phyloP scores from a whole-genome alignment of 176 grass and related monocot genomes.

The Aegilops bicornis region DNA sequence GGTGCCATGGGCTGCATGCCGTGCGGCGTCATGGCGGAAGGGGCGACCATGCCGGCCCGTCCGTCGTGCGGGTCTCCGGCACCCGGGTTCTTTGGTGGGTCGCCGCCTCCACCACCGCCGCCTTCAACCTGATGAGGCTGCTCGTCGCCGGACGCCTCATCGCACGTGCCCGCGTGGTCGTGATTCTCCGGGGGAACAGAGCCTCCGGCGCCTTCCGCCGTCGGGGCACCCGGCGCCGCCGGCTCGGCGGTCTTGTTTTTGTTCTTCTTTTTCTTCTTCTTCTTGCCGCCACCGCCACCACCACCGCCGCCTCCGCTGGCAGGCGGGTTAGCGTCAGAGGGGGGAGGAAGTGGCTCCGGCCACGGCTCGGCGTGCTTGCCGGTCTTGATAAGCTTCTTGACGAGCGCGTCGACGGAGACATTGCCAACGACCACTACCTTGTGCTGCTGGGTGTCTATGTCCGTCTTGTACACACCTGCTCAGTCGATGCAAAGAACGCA shows the following conservation, averaged over 20 bases:
- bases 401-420: constrained; percentile 66
- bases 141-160: constrained; percentile 44
- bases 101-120: background rate
- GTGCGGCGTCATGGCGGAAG: constrained; percentile 31
- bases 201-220: background rate
- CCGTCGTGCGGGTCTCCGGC: constrained; percentile 12
- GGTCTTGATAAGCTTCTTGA: constrained; percentile 89
- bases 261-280: constrained; percentile 81
- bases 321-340: background rate
- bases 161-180: constrained; percentile 21
- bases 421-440: constrained; percentile 87
- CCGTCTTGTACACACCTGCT: constrained; percentile 77
- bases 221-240: background rate
- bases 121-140: constrained; percentile 39
- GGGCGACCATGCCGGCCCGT: background rate
- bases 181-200: constrained; percentile 21
- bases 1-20: constrained; percentile 29
- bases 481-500: background rate
- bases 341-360: constrained; percentile 51
- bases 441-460: constrained; percentile 77
- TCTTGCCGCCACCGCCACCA: constrained; percentile 31
- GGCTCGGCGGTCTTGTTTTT: constrained; percentile 29
- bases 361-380: constrained; percentile 97
- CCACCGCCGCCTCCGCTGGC: background rate
- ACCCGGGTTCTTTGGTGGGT: background rate